Base-by-base conservation (phyloP, 352 stramenopile species). In the Phytopythium oedochilum region DNA sequence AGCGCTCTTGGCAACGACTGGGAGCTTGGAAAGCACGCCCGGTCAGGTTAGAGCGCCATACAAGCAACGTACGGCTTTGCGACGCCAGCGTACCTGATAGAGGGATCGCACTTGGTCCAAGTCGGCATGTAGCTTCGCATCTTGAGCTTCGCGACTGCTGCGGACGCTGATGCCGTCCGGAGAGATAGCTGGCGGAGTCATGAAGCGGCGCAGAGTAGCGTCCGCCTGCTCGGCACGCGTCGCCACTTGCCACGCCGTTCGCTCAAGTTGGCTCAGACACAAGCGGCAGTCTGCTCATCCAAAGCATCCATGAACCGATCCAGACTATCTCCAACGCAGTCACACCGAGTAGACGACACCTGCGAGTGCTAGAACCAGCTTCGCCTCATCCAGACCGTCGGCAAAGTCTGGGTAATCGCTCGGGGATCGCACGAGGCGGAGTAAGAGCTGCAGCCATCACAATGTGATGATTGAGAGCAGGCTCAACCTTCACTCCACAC, bases 351-450 rank as follows among this genome's bases (percentile, higher is more conserved):
- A n/a, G n/a, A 32, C 22, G 20, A 3, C 12, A 74, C 73, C 70
- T 75, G 71, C 70, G 25, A 76, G 66, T 18, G 63, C 57, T 4
- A 87, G 64, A 31, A 72, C 23, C 28, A 86, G 45, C 55, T 77
- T 62, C 10, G 50, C 52, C 11, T 61, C 49, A 32, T 70, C 61
- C 20, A 89, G 53, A 25, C 64, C 77, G 14, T 45, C 67, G 7
- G 26, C 23, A 59, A 87, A 89, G 49, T 89, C 71, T 1, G 67
- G 53, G n/a, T 74, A 73, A 6, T 63, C 72, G 0, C 53, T 59
- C 36, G 58, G 53, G 2, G 63, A 57, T 15, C 78, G 66, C 15
- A 59, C 50, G 1, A 55, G 18, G 22, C 34, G 49, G 18, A 84
- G 53, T n/a, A 83, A 40, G 3, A 73, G 55, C 70, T 80, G 40